Base-by-base conservation (phyloP, 1,284 basidiomycete genomes). In the Cryptococcus sp. region DNA sequence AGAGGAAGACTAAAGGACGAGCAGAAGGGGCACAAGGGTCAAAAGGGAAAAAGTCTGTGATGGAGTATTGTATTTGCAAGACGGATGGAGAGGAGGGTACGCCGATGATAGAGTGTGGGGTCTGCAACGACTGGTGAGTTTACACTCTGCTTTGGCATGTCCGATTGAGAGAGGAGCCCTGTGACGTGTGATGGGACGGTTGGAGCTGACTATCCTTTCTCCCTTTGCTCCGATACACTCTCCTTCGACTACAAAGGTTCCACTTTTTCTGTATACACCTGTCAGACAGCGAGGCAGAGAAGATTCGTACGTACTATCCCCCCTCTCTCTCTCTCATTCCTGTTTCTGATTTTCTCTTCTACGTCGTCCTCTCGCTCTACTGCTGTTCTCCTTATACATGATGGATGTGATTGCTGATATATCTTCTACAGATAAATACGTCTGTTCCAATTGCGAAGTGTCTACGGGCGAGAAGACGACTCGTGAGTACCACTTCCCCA, bases 91-190 rank as follows among this genome's bases (percentile, higher is more conserved):
- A 57, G 4, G 52, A 52, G 7, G 50, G 53, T 2, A 62, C 63
- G n/a, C 56, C 64, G 2, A 71, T 71, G 69, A 69, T 71, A n/a
- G 61, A 71, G 55, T 71, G 69, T 48, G 65, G 53, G 14, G 53
- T 58, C 31, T 71, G 69, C 48, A 57, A 59, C 22, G 60, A 71
- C 43, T 71, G 69, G 69, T 69, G 42, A 48, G 68, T 62, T 31
- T 7, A 7, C 28, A 7, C 14, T 31, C 28, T 7, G 7, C 7
- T 7, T 7, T 31, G 9, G 28, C 28, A 31, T 14, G 14, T 31
- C 14, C n/a, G n/a, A n/a, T n/a, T n/a, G 28, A 31, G 28, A 31
- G 7, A 31, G 7, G 28, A 7, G 7, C 28, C 9, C 7, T 7
- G 14, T 31, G 9, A 7, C 11, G 18, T 21, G 33, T 9, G 5